These are phyloP conservation scores for Pythium grandisporangium DNA, from an alignment of 352 stramenopile genomes.

Conservation along the genomic window DNA sequence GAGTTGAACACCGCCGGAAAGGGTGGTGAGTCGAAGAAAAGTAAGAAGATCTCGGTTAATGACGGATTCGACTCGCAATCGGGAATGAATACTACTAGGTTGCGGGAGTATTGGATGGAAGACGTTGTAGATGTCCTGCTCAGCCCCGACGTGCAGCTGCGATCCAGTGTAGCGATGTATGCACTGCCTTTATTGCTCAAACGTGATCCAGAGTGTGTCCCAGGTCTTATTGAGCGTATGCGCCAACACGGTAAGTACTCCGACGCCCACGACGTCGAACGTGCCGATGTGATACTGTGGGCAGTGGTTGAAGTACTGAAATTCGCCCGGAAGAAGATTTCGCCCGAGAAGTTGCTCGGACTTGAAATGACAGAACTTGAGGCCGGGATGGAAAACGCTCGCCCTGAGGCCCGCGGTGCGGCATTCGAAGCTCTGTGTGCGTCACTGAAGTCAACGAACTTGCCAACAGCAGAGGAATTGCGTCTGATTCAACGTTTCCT, in stretches of 20 bases:
- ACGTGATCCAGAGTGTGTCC: slow-evolving; percentile 47
- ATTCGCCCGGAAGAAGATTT: slow-evolving; percentile 59
- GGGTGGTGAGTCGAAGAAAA: not conserved
- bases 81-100: too few relatives aligned
- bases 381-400: slow-evolving; percentile 40
- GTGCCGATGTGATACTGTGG: slow-evolving; percentile 32
- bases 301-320: slow-evolving; percentile 73
- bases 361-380: slow-evolving; percentile 47
- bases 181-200: slow-evolving; percentile 65
- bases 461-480: slow-evolving; percentile 48
- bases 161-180: slow-evolving; percentile 61
- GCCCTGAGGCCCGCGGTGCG: slow-evolving; percentile 42
- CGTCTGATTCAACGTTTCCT: slow-evolving; percentile 55
- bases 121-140: slow-evolving; percentile 46
- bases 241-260: too few relatives aligned
- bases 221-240: slow-evolving; percentile 36
- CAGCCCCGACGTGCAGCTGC: slow-evolving; percentile 37
- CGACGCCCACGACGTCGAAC: slow-evolving; percentile 9
- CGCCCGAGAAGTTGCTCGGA: slow-evolving; percentile 42
- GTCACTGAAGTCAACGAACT: slow-evolving; percentile 71
- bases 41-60: too few relatives aligned
- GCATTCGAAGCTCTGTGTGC: slow-evolving; percentile 75
- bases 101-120: slow-evolving; percentile 41
- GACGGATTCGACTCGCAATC: too few relatives aligned
- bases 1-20: slow-evolving; percentile 15